These are phyloP conservation scores for Nakaseomyces nivariensis DNA, from an alignment of 1,139 yeast species.

Conservation along the genomic window DNA sequence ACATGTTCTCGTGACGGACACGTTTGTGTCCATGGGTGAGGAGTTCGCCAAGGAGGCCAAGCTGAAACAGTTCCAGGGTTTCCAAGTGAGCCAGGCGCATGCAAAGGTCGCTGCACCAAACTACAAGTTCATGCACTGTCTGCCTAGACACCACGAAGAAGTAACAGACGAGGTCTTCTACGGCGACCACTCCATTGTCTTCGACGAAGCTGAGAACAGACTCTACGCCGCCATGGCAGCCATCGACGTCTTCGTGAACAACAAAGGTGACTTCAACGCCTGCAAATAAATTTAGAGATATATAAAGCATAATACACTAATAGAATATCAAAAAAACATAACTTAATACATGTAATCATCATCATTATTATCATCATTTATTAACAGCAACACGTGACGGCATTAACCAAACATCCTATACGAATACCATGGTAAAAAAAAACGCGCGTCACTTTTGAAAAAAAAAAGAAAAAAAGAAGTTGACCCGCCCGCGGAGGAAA, in stretches of 20 bases:
- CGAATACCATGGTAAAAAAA: too few relatives aligned
- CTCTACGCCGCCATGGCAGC: constrained; percentile 94
- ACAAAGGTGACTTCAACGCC: constrained; percentile 50
- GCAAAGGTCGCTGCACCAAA: constrained; percentile 47
- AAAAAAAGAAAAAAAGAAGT: too few relatives aligned
- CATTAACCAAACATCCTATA: too few relatives aligned
- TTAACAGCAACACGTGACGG: too few relatives aligned
- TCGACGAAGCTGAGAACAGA: constrained; percentile 93
- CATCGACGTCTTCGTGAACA: constrained; percentile 76
- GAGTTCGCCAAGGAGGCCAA: constrained; percentile 67
- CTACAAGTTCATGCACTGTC: constrained; percentile 94
- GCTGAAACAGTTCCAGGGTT: constrained; percentile 72
- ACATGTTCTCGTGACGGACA: constrained; percentile 85
- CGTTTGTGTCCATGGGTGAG: constrained; percentile 98
- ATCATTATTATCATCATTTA: too few relatives aligned
- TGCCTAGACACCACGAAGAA: constrained; percentile 92
- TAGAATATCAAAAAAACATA: not conserved
- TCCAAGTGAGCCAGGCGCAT: constrained; percentile 67
- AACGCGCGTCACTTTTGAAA: too few relatives aligned
- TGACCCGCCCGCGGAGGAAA: too few relatives aligned
- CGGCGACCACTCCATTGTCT: constrained; percentile 73
- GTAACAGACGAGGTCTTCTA: constrained; percentile 90
- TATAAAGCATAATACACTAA: not conserved
- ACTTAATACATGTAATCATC: too few relatives aligned
- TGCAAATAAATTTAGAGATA: constrained; percentile 5